Percentiles rank a stretch among this genome's conserved stretches.
These are phyloP conservation scores for Podochytrium sp. DNA, from an alignment of 192 early-diverging fungal genomes.

Conservation along the genomic window DNA sequence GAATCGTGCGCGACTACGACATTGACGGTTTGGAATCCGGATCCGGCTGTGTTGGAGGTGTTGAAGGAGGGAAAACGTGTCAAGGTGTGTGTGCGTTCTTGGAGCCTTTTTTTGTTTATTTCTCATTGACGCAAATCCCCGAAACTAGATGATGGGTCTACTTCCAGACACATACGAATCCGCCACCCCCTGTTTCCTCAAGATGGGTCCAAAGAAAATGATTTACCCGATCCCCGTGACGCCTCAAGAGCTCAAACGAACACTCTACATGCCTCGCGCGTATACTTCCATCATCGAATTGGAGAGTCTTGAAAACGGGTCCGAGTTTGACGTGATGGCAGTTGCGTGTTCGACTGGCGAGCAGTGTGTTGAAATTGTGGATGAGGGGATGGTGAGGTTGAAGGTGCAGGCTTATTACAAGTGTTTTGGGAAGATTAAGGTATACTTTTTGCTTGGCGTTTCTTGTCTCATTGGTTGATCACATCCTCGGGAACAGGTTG, in stretches of 20 bases:
- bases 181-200: neutral
- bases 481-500: neutral
- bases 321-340: conserved; percentile 55
- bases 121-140: neutral
- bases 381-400: neutral
- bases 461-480: neutral
- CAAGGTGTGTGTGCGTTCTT: conserved; percentile 39
- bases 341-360: conserved; percentile 43
- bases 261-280: conserved; percentile 40
- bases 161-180: conserved; percentile 23
- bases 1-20: neutral
- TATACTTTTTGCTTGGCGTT: neutral
- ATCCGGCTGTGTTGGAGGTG: conserved; percentile 35
- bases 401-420: neutral
- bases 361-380: neutral
- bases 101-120: conserved; percentile 21
- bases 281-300: conserved; percentile 26
- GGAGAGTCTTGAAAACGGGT: neutral
- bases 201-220: conserved; percentile 32
- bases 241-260: neutral
- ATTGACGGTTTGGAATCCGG: conserved; percentile 54
- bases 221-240: conserved; percentile 29
- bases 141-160: conserved; percentile 22
- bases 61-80: conserved; percentile 62
- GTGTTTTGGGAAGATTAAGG: neutral